phyloP scores from a whole-genome alignment of 1,139 yeast genomes.

The Suhomyces bolitotheri region DNA sequence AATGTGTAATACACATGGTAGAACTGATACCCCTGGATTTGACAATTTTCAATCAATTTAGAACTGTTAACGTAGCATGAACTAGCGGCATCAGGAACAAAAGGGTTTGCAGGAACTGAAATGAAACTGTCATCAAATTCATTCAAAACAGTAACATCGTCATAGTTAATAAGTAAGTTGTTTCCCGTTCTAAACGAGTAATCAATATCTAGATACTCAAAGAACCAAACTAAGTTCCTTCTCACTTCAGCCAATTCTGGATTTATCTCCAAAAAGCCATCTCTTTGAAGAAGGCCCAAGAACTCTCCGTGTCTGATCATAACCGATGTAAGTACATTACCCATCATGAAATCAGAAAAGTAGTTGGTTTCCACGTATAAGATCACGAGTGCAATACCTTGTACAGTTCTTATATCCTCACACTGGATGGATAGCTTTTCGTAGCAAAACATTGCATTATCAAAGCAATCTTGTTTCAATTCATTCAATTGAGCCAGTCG shows the following conservation, averaged over 20 bases:
- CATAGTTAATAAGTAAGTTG: conserved; percentile 17
- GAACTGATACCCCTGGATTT: conserved; percentile 9
- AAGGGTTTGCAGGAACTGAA: conserved; percentile 13
- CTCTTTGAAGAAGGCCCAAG: conserved; percentile 16
- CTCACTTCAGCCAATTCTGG: conserved; percentile 15
- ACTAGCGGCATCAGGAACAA: conserved; percentile 1
- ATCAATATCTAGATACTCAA: conserved; percentile 24
- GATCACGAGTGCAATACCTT: conserved; percentile 26
- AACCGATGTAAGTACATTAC: conserved; percentile 21
- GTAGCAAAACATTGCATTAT: conserved; percentile 23
- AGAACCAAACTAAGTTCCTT: conserved; percentile 26
- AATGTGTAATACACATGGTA: conserved; percentile 20
- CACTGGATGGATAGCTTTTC: conserved; percentile 20
- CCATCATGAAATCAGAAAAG: conserved; percentile 26
- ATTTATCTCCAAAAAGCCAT: conserved; percentile 3
- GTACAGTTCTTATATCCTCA: conserved; percentile 26
- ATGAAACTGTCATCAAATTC: conserved; percentile 13
- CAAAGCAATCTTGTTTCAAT: conserved; percentile 16
- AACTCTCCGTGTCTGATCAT: conserved; percentile 26
- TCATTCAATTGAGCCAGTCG: conserved; percentile 5
- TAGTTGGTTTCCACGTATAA: conserved; percentile 26
- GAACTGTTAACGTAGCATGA: conserved; percentile 3
- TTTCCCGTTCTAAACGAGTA: conserved; percentile 27
- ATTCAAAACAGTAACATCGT: conserved; percentile 21
- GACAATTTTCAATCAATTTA: conserved; percentile 7